Evolutionary conservation across 2,329 filamentous ascomycete genomes (phyloP), one percentile per base, ranked within the genome.

Genomic region (Pseudogymnoascus sp.): DNA sequence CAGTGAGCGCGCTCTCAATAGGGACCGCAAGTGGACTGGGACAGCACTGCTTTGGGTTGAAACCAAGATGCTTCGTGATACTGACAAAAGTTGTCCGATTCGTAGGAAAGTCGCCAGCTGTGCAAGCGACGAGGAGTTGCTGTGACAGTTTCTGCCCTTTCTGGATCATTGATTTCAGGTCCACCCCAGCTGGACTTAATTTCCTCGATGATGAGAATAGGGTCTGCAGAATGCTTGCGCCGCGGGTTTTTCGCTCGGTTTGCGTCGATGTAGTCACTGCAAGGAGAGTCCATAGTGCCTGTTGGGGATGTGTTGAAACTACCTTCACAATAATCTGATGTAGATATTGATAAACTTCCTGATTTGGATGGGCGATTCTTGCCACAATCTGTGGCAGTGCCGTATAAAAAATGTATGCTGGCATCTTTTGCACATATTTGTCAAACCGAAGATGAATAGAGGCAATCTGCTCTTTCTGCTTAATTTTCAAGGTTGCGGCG

Each of bases 311-410:
- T n/a, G 86, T 81, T 45, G 86, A 83, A 7, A 96, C 88, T n/a
- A 97, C 91, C 73, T 90, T 93, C 66, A 89, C 79, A 63, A 99
- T 92, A 68, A 98, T 93, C 36, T 83, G 82, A 62, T 88, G 85
- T 6, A 99, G 79, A 8, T 90, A 80, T 65, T 88, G 85, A 76
- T 91, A 96, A 1, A 96, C 92, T 1, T 86, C 84, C 3, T 76
- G 76, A 73, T 96, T 90, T 0, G 89, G 86, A 77, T 99, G 95
- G 54, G 90, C 90, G 71, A 99, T 97, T 34, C 95, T 88, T n/a
- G 93, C 95, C 64, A 99, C 90, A 67, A 99, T 89, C 76, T 99
- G 95, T 4, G 95, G 90, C 45, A 99, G 80, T 5, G 93, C 82
- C 1, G 88, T 90, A 73, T 92, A 93, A 75, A 92, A 92, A 34